Percentiles rank a stretch among this genome's conserved stretches.
Conservation (phyloP, 352 stramenopile species). For the Phytophthora fragariae region DNA sequence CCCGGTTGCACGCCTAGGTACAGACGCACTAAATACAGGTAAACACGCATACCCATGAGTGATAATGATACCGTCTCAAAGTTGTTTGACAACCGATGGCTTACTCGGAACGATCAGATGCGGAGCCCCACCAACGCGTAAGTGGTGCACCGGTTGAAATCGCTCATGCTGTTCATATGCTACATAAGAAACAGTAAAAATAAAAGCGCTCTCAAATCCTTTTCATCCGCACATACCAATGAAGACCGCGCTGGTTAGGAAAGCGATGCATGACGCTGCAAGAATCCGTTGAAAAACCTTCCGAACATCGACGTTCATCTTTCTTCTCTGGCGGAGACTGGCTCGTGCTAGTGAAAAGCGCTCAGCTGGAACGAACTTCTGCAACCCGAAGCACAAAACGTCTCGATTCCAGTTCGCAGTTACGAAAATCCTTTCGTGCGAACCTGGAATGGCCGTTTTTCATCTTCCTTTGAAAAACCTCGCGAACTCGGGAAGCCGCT, state of each 20-base stretch:
- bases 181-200: constrained; percentile 2
- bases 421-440: constrained; percentile 10
- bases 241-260: constrained; percentile 18
- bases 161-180: constrained; percentile 1
- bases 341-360: not conserved
- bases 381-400: constrained; percentile 12
- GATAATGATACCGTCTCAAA: not conserved
- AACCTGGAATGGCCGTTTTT: constrained; percentile 4
- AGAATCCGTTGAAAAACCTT: constrained; percentile 4
- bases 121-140: constrained; percentile 12
- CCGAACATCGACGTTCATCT: constrained; percentile 5
- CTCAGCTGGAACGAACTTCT: constrained; percentile 21
- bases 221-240: constrained; percentile 5
- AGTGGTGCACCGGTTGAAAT: constrained; percentile 6
- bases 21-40: constrained; percentile 49
- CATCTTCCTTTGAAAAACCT: constrained; percentile 2
- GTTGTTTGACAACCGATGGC: not conserved
- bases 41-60: not conserved
- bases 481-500: constrained; percentile 1
- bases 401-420: not conserved
- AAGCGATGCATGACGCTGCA: not conserved
- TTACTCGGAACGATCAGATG: constrained; percentile 26
- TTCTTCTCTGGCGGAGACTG: not conserved
- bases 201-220: not conserved
- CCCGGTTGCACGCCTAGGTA: constrained; percentile 64